A percentile compares a stretch with the other conserved stretches of the same genome.
Conservation (phyloP, 2,329 filamentous ascomycete species). For the Samsoniella hepiali region DNA sequence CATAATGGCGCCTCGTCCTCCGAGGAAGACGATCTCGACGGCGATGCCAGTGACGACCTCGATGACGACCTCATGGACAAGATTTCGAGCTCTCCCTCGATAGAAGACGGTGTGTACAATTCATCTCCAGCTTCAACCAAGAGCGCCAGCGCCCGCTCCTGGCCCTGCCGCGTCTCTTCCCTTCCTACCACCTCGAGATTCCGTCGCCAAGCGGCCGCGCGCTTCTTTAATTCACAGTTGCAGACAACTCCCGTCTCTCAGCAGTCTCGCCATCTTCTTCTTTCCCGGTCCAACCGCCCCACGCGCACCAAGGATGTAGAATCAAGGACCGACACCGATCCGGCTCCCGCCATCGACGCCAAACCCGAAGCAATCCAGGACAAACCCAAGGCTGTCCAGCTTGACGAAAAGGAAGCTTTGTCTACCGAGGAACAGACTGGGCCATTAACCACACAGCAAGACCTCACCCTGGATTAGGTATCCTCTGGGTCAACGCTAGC, state of each 20-base stretch:
- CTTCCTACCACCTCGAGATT: conserved; percentile 34
- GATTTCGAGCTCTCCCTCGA: conserved; percentile 97
- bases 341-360: not conserved
- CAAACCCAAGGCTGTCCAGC: not conserved
- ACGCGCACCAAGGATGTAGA: not conserved
- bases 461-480: conserved; percentile 1
- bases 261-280: conserved; percentile 18
- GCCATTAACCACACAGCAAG: not conserved
- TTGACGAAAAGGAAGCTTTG: not conserved
- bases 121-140: conserved; percentile 29
- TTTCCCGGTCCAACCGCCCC: not conserved
- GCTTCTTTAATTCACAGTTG: conserved; percentile 15
- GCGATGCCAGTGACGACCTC: conserved; percentile 68
- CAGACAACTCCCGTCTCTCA: conserved; percentile 15
- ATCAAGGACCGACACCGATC: not conserved
- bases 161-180: conserved; percentile 45
- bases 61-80: conserved; percentile 97
- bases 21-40: conserved; percentile 63
- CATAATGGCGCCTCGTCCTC: conserved; percentile 55
- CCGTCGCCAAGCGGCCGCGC: conserved; percentile 34
- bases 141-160: conserved; percentile 24
- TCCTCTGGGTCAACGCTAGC: conserved; percentile 2
- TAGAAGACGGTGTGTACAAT: conserved; percentile 91
- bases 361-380: not conserved
- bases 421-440: not conserved